Evolutionary conservation across 1,284 basidiomycete genomes (phyloP).

Genomic region (Leccinum subfulvum): DNA sequence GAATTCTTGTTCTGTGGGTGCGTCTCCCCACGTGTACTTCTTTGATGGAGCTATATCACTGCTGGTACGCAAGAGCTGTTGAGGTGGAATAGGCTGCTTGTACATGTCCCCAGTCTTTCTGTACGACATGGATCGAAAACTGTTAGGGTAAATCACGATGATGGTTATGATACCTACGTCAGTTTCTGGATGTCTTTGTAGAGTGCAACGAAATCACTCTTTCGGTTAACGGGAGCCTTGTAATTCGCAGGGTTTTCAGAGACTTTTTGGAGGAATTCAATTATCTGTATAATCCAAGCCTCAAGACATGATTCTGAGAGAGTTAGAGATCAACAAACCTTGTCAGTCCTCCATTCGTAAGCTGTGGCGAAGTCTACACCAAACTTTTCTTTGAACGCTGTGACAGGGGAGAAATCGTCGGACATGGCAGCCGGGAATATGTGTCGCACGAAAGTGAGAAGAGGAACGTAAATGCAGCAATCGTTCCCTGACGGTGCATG

Average conservation of each 20-base stretch:
- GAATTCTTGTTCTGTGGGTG: neutral
- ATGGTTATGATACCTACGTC: neutral
- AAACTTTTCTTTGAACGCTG: neutral
- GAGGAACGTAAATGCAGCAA: neutral
- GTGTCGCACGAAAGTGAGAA: neutral
- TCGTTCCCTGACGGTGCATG: too few relatives aligned
- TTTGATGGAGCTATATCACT: neutral
- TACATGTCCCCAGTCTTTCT: neutral
- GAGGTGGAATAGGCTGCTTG: neutral
- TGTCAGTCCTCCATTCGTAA: neutral
- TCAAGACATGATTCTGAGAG: neutral
- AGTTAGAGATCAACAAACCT: neutral
- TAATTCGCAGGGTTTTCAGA: neutral
- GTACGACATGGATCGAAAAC: neutral
- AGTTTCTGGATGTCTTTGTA: neutral
- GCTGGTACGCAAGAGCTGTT: neutral
- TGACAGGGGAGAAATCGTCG: neutral
- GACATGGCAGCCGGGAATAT: neutral
- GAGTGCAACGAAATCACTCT: neutral
- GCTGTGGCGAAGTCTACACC: neutral
- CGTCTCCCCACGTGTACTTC: neutral
- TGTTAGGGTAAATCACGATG: neutral
- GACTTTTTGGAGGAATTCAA: neutral
- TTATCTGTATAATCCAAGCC: neutral
- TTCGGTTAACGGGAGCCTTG: neutral